Base-by-base conservation (phyloP, 495 filamentous ascomycete genomes). In the Sabuloglossum arenarium region DNA sequence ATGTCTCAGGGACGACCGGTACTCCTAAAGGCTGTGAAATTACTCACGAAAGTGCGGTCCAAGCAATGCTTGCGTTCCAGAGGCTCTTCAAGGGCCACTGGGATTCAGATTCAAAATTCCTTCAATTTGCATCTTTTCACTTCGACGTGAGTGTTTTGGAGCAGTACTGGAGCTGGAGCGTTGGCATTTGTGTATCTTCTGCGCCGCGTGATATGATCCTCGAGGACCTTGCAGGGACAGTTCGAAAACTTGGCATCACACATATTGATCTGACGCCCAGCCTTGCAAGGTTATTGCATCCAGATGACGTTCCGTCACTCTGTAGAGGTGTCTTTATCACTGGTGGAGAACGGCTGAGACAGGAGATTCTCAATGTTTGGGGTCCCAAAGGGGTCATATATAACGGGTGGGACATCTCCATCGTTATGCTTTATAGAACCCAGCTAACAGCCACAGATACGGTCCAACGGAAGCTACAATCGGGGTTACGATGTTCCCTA, bases 391-490 rank as follows among this genome's bases (percentile, higher is more conserved):
- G 62, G 10, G 77, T 78, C 23, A 81, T 88, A n/a, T 82, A 84
- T 66, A 88, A 88, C 60, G 81, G 79, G 25, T 82, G 79, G 55
- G 29, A 19, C 19, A 3, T n/a, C n/a, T 8, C 25, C 23, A 11
- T 16, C 23, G 16, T 27, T 16, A 10, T 16, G 11, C 8, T 5
- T 19, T 19, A n/a, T 19, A 29, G 4, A 59, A 31, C 28, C 29
- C 46, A 58, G 31, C 23, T 28, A 58, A 59, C 14, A 49, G 37
- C 30, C 34, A 14, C 56, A 56, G 25, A 9, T 85, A 85, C 54
- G 89, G 89, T 5, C 89, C 89, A 1, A 95, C 88, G 0, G 89
- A 96, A 64, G 80, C 83, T 0, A 94, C 89, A 0, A 95, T 96
- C 60, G 89, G 89, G 3, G 81, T 83, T 45, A 86, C 83, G 0